Evolutionary conservation across 2,329 filamentous ascomycete species (phyloP), one percentile per base, ranked within the genome.

Genomic region (Dryadomyces sulphureus): DNA sequence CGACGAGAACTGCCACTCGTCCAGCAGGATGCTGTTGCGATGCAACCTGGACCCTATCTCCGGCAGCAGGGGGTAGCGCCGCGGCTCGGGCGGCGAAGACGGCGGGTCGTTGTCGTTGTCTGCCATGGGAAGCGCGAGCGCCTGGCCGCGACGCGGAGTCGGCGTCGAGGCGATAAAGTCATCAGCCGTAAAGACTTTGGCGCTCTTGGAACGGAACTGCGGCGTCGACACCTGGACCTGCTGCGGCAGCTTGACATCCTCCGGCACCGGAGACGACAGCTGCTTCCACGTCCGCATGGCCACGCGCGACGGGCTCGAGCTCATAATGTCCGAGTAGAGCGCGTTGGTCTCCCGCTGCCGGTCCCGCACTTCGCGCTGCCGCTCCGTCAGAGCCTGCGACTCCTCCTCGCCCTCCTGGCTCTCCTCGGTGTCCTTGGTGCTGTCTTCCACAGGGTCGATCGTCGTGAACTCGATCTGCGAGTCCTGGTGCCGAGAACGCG

Each of bases 401-500:
- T 85, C 79, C 12, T 52, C 46, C 2, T 27, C 14, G 8, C 7
- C 20, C 3, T 21, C 12, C 4, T 35, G 32, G 12, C 25, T 22
- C n/a, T n/a, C n/a, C n/a, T n/a, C n/a, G 42, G 5, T 19, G 19
- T 17, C 24, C 5, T 27, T 27, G 2, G 25, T 61, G 5, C 32
- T 69, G 63, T 71, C 27, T 32, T 32, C n/a, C 5, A 79, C 76
- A 12, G 78, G 76, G 25, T 75, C 72, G 41, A 90, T 81, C 0
- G 77, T 65, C 3, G 81, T 76, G 55, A 92, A 92, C 38, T 84
- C 72, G 22, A 93, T 72, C 56, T 93, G 87, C 0, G 86, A 93
- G 60, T 93, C 75, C 50, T 94, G 77, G 54, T 94, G 87, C 30
- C 83, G 76, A 24, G 80, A 66, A 49, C 73, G 75, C 17, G 72